A percentile compares a stretch with the other conserved stretches of the same genome.
phyloP scores from a whole-genome alignment of 2,329 filamentous ascomycete species.

The Berkeleyomyces rouxiae region DNA sequence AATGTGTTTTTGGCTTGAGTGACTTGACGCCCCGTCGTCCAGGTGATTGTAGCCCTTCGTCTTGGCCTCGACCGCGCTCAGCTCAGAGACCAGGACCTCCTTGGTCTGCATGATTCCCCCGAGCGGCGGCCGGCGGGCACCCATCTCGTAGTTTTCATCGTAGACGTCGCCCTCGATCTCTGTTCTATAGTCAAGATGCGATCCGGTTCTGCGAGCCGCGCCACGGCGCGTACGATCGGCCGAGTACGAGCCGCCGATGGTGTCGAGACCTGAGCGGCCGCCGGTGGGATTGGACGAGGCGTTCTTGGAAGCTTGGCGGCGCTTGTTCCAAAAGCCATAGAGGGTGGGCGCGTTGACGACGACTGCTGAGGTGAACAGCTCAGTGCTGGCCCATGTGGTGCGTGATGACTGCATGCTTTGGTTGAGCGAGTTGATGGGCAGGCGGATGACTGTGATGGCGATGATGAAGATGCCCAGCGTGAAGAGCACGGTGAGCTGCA shows the following conservation, averaged over 20 bases:
- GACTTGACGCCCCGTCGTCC: slow-evolving; percentile 10
- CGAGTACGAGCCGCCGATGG: not conserved
- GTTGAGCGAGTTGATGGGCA: slow-evolving; percentile 23
- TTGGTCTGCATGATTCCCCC: slow-evolving; percentile 11
- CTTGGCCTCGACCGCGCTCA: slow-evolving; percentile 11
- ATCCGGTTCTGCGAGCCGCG: not conserved
- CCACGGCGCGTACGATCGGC: not conserved
- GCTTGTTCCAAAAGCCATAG: slow-evolving; percentile 22
- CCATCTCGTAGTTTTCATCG: slow-evolving; percentile 8
- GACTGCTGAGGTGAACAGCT: slow-evolving; percentile 20
- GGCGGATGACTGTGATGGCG: slow-evolving; percentile 23
- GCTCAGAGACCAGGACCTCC: slow-evolving; percentile 10
- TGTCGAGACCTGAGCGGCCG: not conserved
- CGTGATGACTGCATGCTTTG: slow-evolving; percentile 22
- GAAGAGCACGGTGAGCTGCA: slow-evolving; percentile 21
- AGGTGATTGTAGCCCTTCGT: slow-evolving; percentile 9
- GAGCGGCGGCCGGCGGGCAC: not conserved
- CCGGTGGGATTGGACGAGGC: not conserved
- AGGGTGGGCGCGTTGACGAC: slow-evolving; percentile 26
- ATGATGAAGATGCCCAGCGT: slow-evolving; percentile 25
- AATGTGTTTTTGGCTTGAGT: slow-evolving; percentile 12
- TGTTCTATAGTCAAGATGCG: slow-evolving; percentile 8
- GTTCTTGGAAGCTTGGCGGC: slow-evolving; percentile 7
- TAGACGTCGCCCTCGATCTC: slow-evolving; percentile 5
- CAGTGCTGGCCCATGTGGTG: slow-evolving; percentile 24